These are phyloP conservation scores for Plantago ovata DNA, from an alignment of 257 asterid genomes.

Conservation along the genomic window DNA sequence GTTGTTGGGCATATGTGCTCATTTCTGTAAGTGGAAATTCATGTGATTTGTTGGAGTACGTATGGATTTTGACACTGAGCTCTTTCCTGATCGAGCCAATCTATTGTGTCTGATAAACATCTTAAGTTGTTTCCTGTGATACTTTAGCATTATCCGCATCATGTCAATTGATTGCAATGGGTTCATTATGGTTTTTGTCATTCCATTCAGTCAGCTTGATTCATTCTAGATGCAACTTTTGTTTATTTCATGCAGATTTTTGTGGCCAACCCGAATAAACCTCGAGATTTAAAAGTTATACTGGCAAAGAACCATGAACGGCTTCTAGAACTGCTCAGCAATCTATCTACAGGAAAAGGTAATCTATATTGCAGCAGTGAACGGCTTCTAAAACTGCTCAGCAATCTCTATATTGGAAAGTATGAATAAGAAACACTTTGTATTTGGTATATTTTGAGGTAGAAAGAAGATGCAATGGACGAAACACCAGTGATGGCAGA, in stretches of 20 bases:
- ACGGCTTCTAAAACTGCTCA: too few relatives aligned
- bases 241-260: slow-evolving; percentile 55
- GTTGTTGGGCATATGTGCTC: too few relatives aligned
- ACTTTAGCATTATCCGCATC: slow-evolving; percentile 3
- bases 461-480: too few relatives aligned
- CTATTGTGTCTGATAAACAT: background rate
- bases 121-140: background rate
- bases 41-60: too few relatives aligned
- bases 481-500: too few relatives aligned
- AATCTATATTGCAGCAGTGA: slow-evolving; percentile 13
- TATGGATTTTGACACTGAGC: too few relatives aligned
- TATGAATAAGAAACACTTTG: too few relatives aligned
- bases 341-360: slow-evolving; percentile 87
- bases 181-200: background rate
- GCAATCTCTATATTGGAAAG: too few relatives aligned
- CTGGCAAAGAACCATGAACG: slow-evolving; percentile 81
- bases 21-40: too few relatives aligned
- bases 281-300: slow-evolving; percentile 78
- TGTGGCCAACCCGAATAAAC: slow-evolving; percentile 98
- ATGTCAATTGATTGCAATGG: background rate
- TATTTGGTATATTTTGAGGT: too few relatives aligned
- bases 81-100: too few relatives aligned
- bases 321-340: slow-evolving; percentile 64
- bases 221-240: slow-evolving; percentile 10
- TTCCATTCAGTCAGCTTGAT: background rate